phyloP scores from a whole-genome alignment of 179 eudicot species.

The Nepenthes alata region DNA sequence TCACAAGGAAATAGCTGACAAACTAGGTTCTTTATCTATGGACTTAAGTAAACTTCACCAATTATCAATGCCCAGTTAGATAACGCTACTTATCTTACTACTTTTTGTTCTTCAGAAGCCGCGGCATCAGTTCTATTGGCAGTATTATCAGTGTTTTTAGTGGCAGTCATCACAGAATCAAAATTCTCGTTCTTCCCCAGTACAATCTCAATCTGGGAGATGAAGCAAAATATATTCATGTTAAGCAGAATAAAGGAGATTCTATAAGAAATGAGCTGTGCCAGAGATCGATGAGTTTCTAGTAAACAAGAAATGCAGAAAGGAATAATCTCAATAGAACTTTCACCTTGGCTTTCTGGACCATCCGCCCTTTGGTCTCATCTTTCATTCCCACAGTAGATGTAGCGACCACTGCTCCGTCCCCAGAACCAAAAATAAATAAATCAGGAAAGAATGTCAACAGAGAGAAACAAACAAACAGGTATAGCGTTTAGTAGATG shows the following conservation, averaged over 20 bases:
- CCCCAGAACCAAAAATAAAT: background rate
- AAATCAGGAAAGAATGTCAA: background rate
- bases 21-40: no score
- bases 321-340: background rate
- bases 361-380: slow-evolving; percentile 32
- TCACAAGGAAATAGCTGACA: no score
- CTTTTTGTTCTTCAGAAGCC: slow-evolving; percentile 7
- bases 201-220: slow-evolving; percentile 54
- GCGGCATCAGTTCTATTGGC: slow-evolving; percentile 6
- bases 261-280: background rate
- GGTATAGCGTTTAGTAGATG: background rate
- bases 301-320: background rate
- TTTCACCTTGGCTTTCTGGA: slow-evolving; percentile 47
- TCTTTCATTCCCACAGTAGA: slow-evolving; percentile 46
- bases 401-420: slow-evolving; percentile 26
- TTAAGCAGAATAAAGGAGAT: background rate
- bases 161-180: slow-evolving; percentile 36
- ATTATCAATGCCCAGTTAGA: background rate
- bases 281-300: no score
- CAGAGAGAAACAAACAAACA: background rate
- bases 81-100: slow-evolving; percentile 7
- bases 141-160: slow-evolving; percentile 3
- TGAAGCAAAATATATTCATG: background rate
- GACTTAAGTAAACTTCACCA: no score
- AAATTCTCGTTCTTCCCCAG: slow-evolving; percentile 68